Evolutionary conservation across 805 yeast species (phyloP).

Genomic region (Candida chauliodis): DNA sequence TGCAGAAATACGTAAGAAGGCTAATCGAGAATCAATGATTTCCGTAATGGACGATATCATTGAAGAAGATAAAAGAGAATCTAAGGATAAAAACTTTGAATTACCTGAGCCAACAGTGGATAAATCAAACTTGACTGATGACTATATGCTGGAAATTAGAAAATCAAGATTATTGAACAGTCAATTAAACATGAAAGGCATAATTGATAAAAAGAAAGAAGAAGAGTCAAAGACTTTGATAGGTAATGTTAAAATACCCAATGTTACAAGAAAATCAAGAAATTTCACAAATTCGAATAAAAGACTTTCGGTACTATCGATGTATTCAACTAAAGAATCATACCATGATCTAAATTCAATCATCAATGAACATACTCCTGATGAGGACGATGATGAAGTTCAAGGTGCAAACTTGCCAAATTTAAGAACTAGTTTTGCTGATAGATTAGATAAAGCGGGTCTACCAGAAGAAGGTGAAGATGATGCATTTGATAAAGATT

Average conservation of each 20-base stretch:
- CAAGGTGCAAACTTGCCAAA: conserved; percentile 13
- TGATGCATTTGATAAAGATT: conserved; percentile 30
- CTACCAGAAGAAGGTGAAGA: conserved; percentile 28
- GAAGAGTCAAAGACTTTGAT: conserved; percentile 37
- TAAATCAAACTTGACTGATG: conserved; percentile 36
- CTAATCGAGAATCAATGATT: conserved; percentile 33
- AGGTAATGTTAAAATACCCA: conserved; percentile 65
- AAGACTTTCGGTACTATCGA: conserved; percentile 67
- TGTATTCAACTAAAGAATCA: conserved; percentile 66
- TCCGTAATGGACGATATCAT: conserved; percentile 24
- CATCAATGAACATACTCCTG: conserved; percentile 20
- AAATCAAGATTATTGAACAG: conserved; percentile 43
- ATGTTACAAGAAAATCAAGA: conserved; percentile 65
- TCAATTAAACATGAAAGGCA: conserved; percentile 27
- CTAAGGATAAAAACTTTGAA: conserved; percentile 24
- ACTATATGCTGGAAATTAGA: conserved; percentile 42
- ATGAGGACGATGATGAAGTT: conserved; percentile 14
- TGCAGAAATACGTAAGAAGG: conserved; percentile 9
- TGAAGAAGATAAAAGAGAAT: conserved; percentile 11
- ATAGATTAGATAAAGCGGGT: conserved; percentile 37
- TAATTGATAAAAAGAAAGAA: conserved; percentile 7
- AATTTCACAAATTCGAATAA: conserved; percentile 60
- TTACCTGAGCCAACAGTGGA: conserved; percentile 37
- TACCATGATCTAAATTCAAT: conserved; percentile 53
- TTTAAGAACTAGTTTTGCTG: conserved; percentile 42